Percentiles rank a stretch among this genome's conserved stretches.
Conservation (phyloP, 768 basidiomycete genomes). For the Mycena leptocephala region DNA sequence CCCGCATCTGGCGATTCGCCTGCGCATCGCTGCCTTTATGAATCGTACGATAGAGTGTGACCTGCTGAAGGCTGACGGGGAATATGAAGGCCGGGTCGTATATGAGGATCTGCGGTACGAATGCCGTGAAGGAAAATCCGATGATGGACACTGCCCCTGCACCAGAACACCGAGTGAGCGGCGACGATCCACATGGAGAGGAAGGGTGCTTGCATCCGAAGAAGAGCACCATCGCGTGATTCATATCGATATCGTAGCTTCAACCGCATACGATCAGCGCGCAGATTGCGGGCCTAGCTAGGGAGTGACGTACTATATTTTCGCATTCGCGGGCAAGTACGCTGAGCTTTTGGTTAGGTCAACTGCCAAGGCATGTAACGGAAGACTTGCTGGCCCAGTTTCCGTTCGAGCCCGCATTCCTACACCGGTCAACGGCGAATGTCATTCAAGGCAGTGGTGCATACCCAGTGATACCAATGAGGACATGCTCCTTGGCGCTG, state of each 20-base stretch:
- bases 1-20: neutral
- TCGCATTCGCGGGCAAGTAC: constrained; percentile 3
- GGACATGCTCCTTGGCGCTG: constrained; percentile 64
- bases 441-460: no score
- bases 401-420: neutral
- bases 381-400: neutral
- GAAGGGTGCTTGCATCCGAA: constrained; percentile 1
- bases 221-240: constrained; percentile 6
- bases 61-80: constrained; percentile 17
- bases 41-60: constrained; percentile 5
- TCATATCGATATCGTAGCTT: constrained; percentile 24
- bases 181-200: neutral
- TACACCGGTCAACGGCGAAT: neutral
- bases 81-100: constrained; percentile 21
- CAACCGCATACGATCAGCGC: neutral
- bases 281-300: no score
- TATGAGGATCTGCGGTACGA: constrained; percentile 9
- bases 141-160: constrained; percentile 4
- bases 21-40: neutral
- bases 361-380: neutral
- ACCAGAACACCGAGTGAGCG: neutral
- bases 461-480: constrained; percentile 31
- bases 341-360: neutral
- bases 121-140: constrained; percentile 16
- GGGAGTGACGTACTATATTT: neutral